These are phyloP conservation scores for Tricholoma saponaceum DNA, from an alignment of 768 basidiomycete genomes.

Conservation along the genomic window DNA sequence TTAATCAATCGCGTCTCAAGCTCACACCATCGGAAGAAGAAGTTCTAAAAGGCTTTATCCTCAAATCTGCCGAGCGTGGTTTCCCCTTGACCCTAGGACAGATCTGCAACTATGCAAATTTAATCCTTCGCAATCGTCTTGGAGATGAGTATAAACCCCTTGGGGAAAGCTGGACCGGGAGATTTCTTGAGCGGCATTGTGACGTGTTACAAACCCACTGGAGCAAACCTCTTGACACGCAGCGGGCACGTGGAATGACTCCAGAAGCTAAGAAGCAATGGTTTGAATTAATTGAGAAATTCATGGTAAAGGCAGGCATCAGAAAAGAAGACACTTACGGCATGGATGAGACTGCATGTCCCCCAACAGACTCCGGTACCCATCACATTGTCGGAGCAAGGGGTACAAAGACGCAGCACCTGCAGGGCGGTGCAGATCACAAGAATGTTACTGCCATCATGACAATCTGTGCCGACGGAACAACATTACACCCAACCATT, in stretches of 20 bases:
- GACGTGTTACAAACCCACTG: slow-evolving; percentile 28
- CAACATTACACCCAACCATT: slow-evolving; percentile 24
- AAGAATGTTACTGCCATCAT: slow-evolving; percentile 35
- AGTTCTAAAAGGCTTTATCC: slow-evolving; percentile 25
- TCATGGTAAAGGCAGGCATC: slow-evolving; percentile 17
- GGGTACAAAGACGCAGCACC: slow-evolving; percentile 9
- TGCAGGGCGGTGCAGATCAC: slow-evolving; percentile 18
- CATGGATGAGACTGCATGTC: slow-evolving; percentile 35
- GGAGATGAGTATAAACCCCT: slow-evolving; percentile 15
- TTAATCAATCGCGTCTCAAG: slow-evolving; percentile 21
- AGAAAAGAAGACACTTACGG: slow-evolving; percentile 24
- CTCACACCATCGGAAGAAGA: slow-evolving; percentile 23
- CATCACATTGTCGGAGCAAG: too few species aligned
- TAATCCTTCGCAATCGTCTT: slow-evolving; percentile 13
- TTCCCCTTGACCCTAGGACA: slow-evolving; percentile 16
- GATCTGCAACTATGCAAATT: slow-evolving; percentile 22
- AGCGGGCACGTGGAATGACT: slow-evolving; percentile 26
- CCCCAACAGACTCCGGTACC: too few species aligned
- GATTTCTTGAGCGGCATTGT: slow-evolving; percentile 23
- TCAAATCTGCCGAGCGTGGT: slow-evolving; percentile 22
- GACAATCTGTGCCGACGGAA: slow-evolving; percentile 38
- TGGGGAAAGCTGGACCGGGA: slow-evolving; percentile 22
- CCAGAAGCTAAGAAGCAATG: slow-evolving; percentile 16
- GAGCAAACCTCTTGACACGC: slow-evolving; percentile 25
- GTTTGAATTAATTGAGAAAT: slow-evolving; percentile 20